Evolutionary conservation across 2,329 filamentous ascomycete genomes (phyloP).

Genomic region (Aspergillus fructus): DNA sequence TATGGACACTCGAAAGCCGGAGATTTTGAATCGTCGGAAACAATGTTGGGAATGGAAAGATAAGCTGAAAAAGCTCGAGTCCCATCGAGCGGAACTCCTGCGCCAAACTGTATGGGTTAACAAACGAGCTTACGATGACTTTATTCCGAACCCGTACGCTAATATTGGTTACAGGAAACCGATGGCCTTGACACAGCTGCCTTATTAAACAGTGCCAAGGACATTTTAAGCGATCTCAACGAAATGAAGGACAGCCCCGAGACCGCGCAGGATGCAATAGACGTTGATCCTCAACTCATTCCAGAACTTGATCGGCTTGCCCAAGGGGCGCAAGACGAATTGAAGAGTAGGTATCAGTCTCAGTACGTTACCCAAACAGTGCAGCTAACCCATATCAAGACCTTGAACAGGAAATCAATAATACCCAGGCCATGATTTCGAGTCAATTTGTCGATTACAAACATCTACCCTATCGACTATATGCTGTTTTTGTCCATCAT

Average conservation of each 20-base stretch:
- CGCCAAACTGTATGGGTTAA: slow-evolving; percentile 31
- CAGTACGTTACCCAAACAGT: not conserved
- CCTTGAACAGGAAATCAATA: slow-evolving; percentile 48
- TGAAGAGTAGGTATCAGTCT: slow-evolving; percentile 39
- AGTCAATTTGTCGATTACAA: slow-evolving; percentile 64
- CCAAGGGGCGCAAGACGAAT: slow-evolving; percentile 45
- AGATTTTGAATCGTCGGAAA: slow-evolving; percentile 63
- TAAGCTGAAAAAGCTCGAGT: slow-evolving; percentile 58
- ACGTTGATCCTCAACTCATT: slow-evolving; percentile 44
- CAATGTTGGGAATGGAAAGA: slow-evolving; percentile 74
- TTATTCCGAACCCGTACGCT: not conserved
- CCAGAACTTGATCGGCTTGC: slow-evolving; percentile 47
- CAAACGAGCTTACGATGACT: not conserved
- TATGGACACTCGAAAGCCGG: slow-evolving; percentile 62
- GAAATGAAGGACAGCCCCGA: slow-evolving; percentile 34
- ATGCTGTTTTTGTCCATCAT: slow-evolving; percentile 90
- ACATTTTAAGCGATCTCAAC: slow-evolving; percentile 46
- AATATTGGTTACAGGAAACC: slow-evolving; percentile 16
- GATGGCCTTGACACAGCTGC: slow-evolving; percentile 30
- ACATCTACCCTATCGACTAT: slow-evolving; percentile 73
- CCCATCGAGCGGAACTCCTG: slow-evolving; percentile 43
- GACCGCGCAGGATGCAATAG: slow-evolving; percentile 39
- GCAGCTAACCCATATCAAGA: slow-evolving; percentile 20
- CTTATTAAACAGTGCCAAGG: slow-evolving; percentile 36
- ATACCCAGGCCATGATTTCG: slow-evolving; percentile 50